phyloP scores from a whole-genome alignment of 768 basidiomycete species.

The Russula sp. region DNA sequence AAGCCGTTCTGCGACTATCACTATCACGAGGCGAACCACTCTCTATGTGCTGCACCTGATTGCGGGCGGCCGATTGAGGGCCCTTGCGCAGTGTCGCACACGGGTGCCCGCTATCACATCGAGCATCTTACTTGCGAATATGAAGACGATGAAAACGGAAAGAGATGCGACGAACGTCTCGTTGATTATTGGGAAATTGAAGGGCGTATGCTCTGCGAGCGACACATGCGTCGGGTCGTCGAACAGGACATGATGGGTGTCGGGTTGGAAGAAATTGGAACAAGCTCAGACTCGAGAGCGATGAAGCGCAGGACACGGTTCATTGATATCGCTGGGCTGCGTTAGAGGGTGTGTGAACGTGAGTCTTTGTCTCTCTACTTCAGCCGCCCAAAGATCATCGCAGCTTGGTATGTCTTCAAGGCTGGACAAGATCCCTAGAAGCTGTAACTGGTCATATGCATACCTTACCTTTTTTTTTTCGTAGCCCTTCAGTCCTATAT shows the following conservation, averaged over 20 bases:
- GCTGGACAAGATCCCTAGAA: background rate
- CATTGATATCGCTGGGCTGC: conserved; percentile 51
- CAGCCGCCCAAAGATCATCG: no score
- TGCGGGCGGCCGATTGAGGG: conserved; percentile 93
- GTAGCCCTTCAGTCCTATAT: background rate
- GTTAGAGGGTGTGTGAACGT: conserved; percentile 6
- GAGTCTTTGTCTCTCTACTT: background rate
- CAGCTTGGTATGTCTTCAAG: background rate
- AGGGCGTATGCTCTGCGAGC: conserved; percentile 78
- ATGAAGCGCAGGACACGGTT: conserved; percentile 75
- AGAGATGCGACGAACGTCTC: conserved; percentile 44
- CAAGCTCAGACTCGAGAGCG: conserved; percentile 38
- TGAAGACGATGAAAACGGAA: conserved; percentile 30
- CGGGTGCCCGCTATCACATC: conserved; percentile 78
- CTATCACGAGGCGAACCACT: conserved; percentile 88
- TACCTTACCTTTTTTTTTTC: background rate
- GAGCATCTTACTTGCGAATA: conserved; percentile 81
- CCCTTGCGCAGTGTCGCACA: conserved; percentile 81
- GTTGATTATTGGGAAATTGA: conserved; percentile 90
- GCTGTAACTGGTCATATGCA: background rate
- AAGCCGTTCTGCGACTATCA: conserved; percentile 89
- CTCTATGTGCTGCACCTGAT: conserved; percentile 67
- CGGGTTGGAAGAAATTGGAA: conserved; percentile 14
- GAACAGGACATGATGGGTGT: conserved; percentile 23
- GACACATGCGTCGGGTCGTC: conserved; percentile 46